Percentiles rank a stretch among this genome's conserved stretches.
Evolutionary conservation across 2,329 filamentous ascomycete species (phyloP).

Genomic region (Magnaporthales sp.): DNA sequence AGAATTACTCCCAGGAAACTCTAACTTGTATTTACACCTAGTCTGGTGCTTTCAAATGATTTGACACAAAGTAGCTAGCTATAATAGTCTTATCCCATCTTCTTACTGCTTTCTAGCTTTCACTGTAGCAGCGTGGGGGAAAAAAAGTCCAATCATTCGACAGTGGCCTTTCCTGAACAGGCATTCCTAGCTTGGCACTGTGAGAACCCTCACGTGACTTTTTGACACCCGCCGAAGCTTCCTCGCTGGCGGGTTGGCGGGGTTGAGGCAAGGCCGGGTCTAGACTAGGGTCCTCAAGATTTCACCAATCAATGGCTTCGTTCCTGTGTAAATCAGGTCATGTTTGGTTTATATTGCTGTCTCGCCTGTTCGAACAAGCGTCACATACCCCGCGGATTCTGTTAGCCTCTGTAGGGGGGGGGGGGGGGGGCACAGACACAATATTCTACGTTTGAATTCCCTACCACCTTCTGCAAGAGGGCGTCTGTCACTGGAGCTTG

Average conservation of each 20-base stretch:
- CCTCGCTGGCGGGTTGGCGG: background rate
- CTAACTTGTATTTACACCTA: background rate
- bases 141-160: background rate
- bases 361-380: background rate
- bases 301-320: background rate
- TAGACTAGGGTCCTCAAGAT: background rate
- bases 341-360: background rate
- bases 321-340: background rate
- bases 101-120: no score
- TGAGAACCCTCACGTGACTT: background rate
- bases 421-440: no score
- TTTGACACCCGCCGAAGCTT: background rate
- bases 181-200: background rate
- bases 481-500: no score
- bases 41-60: background rate
- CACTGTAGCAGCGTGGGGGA: background rate
- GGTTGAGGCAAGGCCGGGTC: background rate
- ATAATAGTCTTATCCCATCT: background rate
- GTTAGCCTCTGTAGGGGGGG: no score
- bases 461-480: no score
- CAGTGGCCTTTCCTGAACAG: background rate
- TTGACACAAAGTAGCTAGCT: background rate
- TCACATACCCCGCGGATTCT: background rate
- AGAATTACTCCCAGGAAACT: background rate
- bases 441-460: no score